Percentiles rank a stretch among this genome's conserved stretches.
phyloP scores from a whole-genome alignment of 768 basidiomycete genomes.

The Boletus barrowsii region DNA sequence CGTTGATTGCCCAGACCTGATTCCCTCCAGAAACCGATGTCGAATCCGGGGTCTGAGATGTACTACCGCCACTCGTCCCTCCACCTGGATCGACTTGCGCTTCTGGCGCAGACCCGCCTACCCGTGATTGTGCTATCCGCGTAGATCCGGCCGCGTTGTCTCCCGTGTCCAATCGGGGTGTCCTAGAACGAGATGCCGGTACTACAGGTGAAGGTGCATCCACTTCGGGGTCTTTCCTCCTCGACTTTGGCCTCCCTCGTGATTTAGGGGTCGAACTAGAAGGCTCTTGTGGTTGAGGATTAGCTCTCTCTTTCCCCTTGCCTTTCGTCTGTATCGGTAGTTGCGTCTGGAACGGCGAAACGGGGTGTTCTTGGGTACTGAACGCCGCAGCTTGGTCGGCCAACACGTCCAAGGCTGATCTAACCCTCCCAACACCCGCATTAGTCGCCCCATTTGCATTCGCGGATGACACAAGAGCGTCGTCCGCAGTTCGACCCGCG shows the following conservation, averaged over 20 bases:
- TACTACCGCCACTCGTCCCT: not conserved
- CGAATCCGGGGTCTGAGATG: conserved; percentile 8
- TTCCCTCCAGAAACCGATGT: not conserved
- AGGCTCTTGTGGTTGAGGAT: conserved; percentile 1
- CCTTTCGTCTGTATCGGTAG: conserved; percentile 6
- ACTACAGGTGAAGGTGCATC: conserved; percentile 2
- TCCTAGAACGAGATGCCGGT: conserved; percentile 11
- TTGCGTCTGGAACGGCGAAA: not conserved
- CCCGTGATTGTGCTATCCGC: not conserved
- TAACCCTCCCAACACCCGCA: conserved; percentile 28
- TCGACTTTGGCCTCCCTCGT: conserved; percentile 10
- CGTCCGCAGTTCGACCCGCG: not conserved
- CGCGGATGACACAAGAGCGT: not conserved
- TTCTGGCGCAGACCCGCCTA: conserved; percentile 5
- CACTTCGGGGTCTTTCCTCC: conserved; percentile 3
- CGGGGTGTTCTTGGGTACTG: conserved; percentile 35
- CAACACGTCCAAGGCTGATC: conserved; percentile 65
- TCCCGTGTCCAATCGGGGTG: conserved; percentile 16
- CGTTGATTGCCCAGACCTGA: not conserved
- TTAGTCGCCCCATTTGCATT: not conserved
- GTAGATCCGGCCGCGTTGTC: not conserved
- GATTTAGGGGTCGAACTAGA: conserved; percentile 1
- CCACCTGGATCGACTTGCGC: conserved; percentile 22
- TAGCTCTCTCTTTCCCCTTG: conserved; percentile 22
- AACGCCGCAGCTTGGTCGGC: conserved; percentile 70